Conservation (phyloP, 208 protist genomes). For the Leishmania tarentolae region DNA sequence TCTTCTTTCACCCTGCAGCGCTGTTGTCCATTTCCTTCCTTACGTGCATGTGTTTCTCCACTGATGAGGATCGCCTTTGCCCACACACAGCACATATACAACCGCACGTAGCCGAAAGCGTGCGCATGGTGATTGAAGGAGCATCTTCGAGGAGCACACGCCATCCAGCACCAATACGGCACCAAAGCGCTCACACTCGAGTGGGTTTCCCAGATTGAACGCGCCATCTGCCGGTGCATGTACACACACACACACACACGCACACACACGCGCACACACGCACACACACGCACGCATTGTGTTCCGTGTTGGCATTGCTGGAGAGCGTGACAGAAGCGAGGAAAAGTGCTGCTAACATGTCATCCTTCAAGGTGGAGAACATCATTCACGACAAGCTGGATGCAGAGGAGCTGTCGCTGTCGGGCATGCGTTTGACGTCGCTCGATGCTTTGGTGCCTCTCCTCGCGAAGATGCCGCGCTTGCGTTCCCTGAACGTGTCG, state of each 20-base stretch:
- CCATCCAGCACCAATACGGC: background rate
- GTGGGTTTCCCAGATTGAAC: too few species aligned
- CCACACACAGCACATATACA: background rate
- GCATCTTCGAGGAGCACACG: background rate
- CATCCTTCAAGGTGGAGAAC: constrained; percentile 25
- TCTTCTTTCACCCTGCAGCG: background rate
- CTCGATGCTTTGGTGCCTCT: constrained; percentile 55
- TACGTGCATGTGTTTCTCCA: background rate
- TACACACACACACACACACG: background rate
- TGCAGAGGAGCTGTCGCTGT: constrained; percentile 42
- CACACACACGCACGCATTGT: background rate
- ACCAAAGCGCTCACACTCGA: background rate
- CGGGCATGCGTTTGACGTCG: constrained; percentile 39
- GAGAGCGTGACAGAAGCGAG: background rate
- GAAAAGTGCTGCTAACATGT: constrained; percentile 8
- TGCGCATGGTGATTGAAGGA: background rate
- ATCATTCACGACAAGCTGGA: constrained; percentile 29
- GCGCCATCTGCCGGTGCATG: background rate
- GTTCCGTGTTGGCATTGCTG: background rate
- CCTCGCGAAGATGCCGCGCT: constrained; percentile 41
- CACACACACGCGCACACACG: background rate
- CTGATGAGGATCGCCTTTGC: background rate
- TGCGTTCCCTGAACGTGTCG: constrained; percentile 46
- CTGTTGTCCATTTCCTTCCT: background rate
- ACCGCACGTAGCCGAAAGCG: background rate